These are phyloP conservation scores for Malassezia caprae DNA, from an alignment of 1,284 basidiomycete genomes.

Conservation along the genomic window DNA sequence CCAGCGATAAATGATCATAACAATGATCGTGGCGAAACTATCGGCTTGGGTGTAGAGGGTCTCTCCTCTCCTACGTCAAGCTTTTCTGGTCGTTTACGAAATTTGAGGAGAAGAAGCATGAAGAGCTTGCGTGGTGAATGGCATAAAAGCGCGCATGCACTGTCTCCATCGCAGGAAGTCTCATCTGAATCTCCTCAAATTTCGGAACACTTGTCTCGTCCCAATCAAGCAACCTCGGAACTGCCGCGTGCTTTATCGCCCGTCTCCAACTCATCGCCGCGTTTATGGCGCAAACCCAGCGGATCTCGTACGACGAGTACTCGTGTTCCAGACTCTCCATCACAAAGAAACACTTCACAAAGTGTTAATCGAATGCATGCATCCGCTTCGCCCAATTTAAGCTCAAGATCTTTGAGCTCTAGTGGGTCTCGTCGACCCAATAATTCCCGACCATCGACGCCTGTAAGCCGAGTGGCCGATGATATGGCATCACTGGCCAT, in stretches of 20 bases:
- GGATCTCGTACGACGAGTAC: background rate
- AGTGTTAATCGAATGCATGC: background rate
- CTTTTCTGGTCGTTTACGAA: conserved; percentile 2
- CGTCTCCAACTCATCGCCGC: background rate
- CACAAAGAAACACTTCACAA: background rate
- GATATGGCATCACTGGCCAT: background rate
- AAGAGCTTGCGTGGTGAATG: background rate
- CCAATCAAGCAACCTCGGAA: background rate
- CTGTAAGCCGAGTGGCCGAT: background rate
- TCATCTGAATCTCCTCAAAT: background rate
- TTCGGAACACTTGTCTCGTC: background rate
- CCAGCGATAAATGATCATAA: background rate
- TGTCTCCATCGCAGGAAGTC: background rate
- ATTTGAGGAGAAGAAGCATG: conserved; percentile 11
- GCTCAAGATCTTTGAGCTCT: background rate
- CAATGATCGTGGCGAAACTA: background rate
- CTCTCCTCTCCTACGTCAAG: conserved; percentile 1
- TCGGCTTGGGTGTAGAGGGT: conserved; percentile 8
- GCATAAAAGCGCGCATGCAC: background rate
- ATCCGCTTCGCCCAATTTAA: background rate
- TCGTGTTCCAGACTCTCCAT: conserved; percentile 1
- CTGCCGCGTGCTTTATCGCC: background rate
- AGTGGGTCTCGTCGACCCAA: background rate
- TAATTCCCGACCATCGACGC: conserved; percentile 1
- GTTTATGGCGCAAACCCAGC: conserved; percentile 10